Evolutionary conservation across 2,329 filamentous ascomycete genomes (phyloP).

Genomic region (Neodidymelliopsis sp.): DNA sequence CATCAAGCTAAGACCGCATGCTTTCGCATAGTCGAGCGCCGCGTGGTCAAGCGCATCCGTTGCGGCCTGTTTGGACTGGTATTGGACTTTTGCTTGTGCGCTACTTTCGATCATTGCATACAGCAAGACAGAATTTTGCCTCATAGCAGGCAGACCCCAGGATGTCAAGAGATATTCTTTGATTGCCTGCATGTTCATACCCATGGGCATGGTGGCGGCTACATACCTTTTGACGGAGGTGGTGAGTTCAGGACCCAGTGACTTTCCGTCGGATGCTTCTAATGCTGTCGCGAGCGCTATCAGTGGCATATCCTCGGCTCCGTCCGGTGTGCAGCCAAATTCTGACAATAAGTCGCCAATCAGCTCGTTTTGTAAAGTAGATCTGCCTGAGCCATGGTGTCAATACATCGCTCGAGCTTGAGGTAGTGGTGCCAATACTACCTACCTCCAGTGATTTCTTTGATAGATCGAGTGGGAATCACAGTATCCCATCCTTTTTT

Average conservation of each 20-base stretch:
- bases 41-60: not conserved
- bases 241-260: not conserved
- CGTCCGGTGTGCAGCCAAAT: not conserved
- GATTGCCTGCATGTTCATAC: not conserved
- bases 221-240: not conserved
- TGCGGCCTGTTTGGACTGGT: not conserved
- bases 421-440: too few species aligned
- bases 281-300: not conserved
- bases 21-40: not conserved
- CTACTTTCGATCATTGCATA: not conserved
- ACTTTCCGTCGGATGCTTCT: too few species aligned
- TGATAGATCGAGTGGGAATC: too few species aligned
- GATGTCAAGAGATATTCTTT: not conserved
- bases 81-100: too few species aligned
- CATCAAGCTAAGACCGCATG: not conserved
- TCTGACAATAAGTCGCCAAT: not conserved
- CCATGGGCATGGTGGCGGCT: not conserved
- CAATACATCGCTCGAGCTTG: too few species aligned
- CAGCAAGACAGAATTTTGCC: not conserved
- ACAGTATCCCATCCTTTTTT: too few species aligned
- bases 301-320: not conserved
- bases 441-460: too few species aligned
- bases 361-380: not conserved
- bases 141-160: not conserved
- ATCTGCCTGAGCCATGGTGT: too few species aligned